phyloP scores from a whole-genome alignment of 441 rosid genomes.

The Croton setiger region DNA sequence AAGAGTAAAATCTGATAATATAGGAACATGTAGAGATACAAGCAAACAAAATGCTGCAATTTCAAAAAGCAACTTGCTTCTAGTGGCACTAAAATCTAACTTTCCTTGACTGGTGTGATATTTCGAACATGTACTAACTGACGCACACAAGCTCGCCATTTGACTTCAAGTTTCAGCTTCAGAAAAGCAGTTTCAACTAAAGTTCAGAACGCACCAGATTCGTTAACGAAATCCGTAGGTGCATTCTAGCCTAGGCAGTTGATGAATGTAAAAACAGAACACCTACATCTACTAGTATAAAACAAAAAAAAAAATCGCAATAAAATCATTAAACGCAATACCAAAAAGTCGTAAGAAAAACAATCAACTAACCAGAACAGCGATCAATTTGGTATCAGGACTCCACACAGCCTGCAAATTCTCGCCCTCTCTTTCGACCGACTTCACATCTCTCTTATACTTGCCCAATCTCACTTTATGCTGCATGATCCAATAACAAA shows the following conservation, averaged over 20 bases:
- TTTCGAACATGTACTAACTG: constrained; percentile 1
- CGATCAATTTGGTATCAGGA: constrained; percentile 78
- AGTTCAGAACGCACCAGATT: neutral
- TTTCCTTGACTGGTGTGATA: constrained; percentile 3
- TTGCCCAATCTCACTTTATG: constrained; percentile 90
- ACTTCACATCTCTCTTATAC: constrained; percentile 74
- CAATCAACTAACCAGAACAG: constrained; percentile 62
- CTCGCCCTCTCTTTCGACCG: constrained; percentile 80
- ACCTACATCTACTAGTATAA: neutral
- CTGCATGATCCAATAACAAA: constrained; percentile 31
- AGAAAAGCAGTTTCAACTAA: neutral
- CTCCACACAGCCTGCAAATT: constrained; percentile 92
- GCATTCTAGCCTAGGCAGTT: neutral
- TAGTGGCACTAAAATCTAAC: neutral
- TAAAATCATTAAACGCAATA: neutral
- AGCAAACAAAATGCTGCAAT: neutral
- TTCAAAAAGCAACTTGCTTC: neutral
- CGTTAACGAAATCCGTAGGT: neutral
- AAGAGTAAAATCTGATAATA: neutral
- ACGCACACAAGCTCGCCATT: neutral
- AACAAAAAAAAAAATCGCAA: neutral
- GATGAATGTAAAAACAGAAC: neutral
- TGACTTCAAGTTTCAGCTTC: neutral
- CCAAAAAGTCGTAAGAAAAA: constrained; percentile 6
- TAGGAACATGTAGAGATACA: neutral